phyloP scores from a whole-genome alignment of 768 basidiomycete species.

The Galerina marginata region DNA sequence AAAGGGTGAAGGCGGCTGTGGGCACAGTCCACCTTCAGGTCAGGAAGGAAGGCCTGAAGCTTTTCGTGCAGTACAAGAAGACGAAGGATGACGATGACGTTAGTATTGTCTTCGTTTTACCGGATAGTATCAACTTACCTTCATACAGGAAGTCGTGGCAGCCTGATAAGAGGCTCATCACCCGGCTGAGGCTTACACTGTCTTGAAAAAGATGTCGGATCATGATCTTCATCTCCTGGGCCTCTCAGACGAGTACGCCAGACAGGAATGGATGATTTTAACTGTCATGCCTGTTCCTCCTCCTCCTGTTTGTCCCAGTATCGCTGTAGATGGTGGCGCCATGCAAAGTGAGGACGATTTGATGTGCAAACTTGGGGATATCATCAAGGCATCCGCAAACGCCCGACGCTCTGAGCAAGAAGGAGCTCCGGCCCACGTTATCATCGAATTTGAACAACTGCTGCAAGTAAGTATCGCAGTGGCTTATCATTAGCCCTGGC shows the following conservation, averaged over 20 bases:
- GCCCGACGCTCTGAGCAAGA: conserved; percentile 94
- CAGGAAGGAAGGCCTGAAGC: conserved; percentile 93
- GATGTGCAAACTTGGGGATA: conserved; percentile 97
- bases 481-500: background rate
- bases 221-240: conserved; percentile 89
- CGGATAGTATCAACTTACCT: conserved; percentile 16
- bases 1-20: conserved; percentile 97
- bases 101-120: conserved; percentile 34
- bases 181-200: conserved; percentile 87
- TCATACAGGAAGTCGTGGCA: conserved; percentile 76
- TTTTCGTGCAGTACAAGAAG: conserved; percentile 94
- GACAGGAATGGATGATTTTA: conserved; percentile 99
- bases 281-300: conserved; percentile 98
- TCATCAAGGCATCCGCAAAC: conserved; percentile 93
- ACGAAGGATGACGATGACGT: conserved; percentile 96
- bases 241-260: conserved; percentile 92
- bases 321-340: conserved; percentile 94
- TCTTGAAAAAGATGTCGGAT: conserved; percentile 95
- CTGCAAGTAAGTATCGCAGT: conserved; percentile 71
- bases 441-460: conserved; percentile 94
- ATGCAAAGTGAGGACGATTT: conserved; percentile 98
- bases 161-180: conserved; percentile 82
- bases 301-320: conserved; percentile 96
- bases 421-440: conserved; percentile 94
- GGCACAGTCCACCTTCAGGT: conserved; percentile 86